phyloP scores from a whole-genome alignment of 179 eudicot genomes.

The Sideroxylon spinosum region DNA sequence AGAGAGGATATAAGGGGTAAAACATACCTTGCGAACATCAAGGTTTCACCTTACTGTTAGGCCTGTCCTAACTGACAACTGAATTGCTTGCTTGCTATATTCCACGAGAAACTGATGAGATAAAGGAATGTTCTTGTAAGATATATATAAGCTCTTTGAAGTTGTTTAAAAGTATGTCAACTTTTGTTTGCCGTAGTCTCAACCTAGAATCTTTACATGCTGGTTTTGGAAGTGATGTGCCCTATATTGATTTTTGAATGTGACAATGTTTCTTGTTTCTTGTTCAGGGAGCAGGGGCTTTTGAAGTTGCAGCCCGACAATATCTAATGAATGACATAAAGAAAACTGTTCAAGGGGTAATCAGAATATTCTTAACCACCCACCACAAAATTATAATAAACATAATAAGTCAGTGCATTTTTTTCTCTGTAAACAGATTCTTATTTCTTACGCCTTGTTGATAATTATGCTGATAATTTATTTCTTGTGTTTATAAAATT shows the following conservation, averaged over 20 bases:
- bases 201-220: neutral
- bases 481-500: conserved; percentile 14
- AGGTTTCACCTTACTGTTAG: neutral
- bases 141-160: neutral
- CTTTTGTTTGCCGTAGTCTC: neutral
- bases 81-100: neutral
- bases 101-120: neutral
- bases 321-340: conserved; percentile 75
- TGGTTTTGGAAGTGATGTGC: neutral
- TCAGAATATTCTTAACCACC: conserved; percentile 4
- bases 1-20: neutral
- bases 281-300: conserved; percentile 93
- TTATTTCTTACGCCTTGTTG: too few relatives aligned
- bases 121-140: neutral
- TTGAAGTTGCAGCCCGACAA: conserved; percentile 96
- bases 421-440: too few relatives aligned
- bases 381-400: too few relatives aligned
- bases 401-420: too few relatives aligned
- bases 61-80: neutral
- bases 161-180: neutral
- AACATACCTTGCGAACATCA: neutral
- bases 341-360: conserved; percentile 93
- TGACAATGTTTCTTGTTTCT: neutral
- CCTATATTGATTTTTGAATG: neutral
- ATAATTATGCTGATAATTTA: neutral